Evolutionary conservation across 2,329 filamentous ascomycete species (phyloP).

Genomic region (Pseudocercospora crystallina): DNA sequence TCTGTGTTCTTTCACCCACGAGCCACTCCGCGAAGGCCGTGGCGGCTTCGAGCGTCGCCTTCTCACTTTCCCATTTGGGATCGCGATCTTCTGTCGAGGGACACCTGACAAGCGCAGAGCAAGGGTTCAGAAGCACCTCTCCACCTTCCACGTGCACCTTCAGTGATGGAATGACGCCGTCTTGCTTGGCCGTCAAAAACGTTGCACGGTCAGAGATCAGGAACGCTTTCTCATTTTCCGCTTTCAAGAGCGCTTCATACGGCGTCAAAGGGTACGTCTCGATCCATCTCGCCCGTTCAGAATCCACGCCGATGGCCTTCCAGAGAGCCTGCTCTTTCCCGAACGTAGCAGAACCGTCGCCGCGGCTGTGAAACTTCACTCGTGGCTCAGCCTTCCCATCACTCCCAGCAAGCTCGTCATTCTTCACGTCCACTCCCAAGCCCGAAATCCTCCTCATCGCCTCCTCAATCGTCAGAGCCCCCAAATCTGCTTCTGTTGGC

Average conservation of each 20-base stretch:
- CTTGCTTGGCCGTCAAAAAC: conserved; percentile 24
- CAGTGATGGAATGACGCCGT: conserved; percentile 14
- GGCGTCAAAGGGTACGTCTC: conserved; percentile 17
- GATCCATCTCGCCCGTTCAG: conserved; percentile 11
- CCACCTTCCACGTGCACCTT: conserved; percentile 22
- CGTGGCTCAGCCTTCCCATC: neutral
- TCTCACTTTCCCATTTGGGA: neutral
- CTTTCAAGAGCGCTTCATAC: conserved; percentile 23
- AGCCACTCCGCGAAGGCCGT: conserved; percentile 24
- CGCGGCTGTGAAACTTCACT: conserved; percentile 21
- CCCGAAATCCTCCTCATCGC: conserved; percentile 9
- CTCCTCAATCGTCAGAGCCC: neutral
- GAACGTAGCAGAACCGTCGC: conserved; percentile 27
- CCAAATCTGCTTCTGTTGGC: conserved; percentile 4
- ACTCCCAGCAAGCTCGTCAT: too few species aligned
- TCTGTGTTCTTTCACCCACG: conserved; percentile 9
- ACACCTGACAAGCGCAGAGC: conserved; percentile 19
- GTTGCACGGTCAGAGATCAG: conserved; percentile 26
- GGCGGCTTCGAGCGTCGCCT: conserved; percentile 2
- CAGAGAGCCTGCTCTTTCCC: conserved; percentile 23
- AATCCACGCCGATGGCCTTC: conserved; percentile 11
- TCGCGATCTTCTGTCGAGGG: neutral
- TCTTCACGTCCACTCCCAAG: too few species aligned
- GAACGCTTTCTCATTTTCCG: conserved; percentile 22
- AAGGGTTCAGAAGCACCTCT: conserved; percentile 23